phyloP scores from a whole-genome alignment of 169 alveolate species.

The Miamiensis avidus region DNA sequence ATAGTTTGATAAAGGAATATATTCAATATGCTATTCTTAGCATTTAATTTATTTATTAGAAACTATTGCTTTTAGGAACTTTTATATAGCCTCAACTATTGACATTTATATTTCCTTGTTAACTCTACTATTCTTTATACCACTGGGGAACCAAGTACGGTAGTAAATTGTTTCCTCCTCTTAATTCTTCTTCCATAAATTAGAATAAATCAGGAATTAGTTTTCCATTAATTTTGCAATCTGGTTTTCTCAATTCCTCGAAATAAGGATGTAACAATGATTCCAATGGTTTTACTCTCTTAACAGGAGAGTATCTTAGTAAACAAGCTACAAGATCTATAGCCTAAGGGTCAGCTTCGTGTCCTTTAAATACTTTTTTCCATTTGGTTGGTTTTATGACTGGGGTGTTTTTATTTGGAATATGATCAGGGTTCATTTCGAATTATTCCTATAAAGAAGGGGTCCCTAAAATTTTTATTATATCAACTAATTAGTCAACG shows the following conservation, averaged over 20 bases:
- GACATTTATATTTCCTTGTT: no score
- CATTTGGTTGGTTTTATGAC: constrained; percentile 68
- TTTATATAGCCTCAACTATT: no score
- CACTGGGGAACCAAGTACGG: not conserved
- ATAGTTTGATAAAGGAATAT: no score
- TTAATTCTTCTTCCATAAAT: constrained; percentile 24
- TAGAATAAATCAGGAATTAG: constrained; percentile 55
- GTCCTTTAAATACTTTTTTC: constrained; percentile 57
- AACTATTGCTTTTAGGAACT: no score
- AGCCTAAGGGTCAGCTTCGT: constrained; percentile 46
- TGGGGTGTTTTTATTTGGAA: constrained; percentile 65
- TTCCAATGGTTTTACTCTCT: constrained; percentile 67
- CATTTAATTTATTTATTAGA: no score
- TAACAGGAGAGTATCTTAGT: constrained; percentile 64
- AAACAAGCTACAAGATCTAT: constrained; percentile 58
- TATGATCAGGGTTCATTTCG: constrained; percentile 69
- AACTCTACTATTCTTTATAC: not conserved
- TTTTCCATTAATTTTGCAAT: constrained; percentile 42
- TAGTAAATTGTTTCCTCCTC: not conserved
- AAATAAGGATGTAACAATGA: constrained; percentile 95
- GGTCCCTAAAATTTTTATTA: constrained; percentile 44
- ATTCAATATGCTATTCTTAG: no score
- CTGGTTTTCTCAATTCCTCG: constrained; percentile 84
- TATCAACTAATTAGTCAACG: constrained; percentile 34
- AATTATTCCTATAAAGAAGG: constrained; percentile 40